Base-by-base conservation (phyloP, 169 alveolate genomes). In the Plasmodium knowlesi region DNA sequence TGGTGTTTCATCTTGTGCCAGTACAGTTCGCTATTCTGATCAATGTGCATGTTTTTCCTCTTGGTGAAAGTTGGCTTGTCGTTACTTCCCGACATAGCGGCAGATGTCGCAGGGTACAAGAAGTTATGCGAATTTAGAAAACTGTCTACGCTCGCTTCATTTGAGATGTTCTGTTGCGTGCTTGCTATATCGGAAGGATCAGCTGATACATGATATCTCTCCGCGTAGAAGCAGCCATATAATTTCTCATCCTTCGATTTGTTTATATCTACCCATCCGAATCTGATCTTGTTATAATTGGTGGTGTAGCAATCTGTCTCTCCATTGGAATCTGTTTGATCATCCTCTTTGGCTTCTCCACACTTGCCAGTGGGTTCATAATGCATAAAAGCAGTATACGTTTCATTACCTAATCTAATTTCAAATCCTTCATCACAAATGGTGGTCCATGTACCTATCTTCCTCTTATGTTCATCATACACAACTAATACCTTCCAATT, bases 401-500 rank as follows among this genome's bases (percentile, higher is more conserved):
- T 73, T 81, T 89, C 90, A 61, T 89, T 89, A 16, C 79, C 94
- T 79, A 89, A 41, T 22, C 90, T 78, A 14, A 89, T 80, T 79
- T 89, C 94, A 81, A 89, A 80, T 4, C 94, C 94, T 28, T 89
- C 91, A 73, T 89, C 94, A 70, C 53, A 89, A 28, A 89, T 80
- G 10, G 94, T 89, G 0, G 94, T 89, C 94, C 94, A 89, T 3
- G 91, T 89, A 32, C 94, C 94, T 19, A 89, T 89, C 8, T 28
- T 43, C 28, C 71, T 89, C 50, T 80, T 89, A 61, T 89, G 6
- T 25, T 89, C 94, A 80, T 91, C 92, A 57, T 91, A 91, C 43
- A 91, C 95, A n/a, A 50, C 95, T 54, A 91, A 54, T 1, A 91
- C 85, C 22, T 91, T 80, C 95, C 95, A 91, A 41, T 91, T 78